phyloP scores from a whole-genome alignment of 2,329 filamentous ascomycete species.

The Cercospora berteroae region DNA sequence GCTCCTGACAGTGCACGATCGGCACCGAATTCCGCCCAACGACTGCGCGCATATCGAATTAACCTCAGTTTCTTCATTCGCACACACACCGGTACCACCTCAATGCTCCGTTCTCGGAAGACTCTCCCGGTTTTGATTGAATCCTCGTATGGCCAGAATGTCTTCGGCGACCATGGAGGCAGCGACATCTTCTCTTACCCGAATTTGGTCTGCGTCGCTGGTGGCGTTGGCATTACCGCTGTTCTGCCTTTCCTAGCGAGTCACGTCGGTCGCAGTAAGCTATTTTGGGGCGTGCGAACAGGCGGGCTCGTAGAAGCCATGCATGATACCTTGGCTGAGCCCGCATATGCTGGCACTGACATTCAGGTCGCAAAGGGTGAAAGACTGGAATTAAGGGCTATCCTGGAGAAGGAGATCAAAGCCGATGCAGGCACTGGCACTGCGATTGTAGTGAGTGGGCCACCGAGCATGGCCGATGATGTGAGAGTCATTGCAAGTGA shows the following conservation, averaged over 20 bases:
- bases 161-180: conserved; percentile 2
- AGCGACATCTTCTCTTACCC: conserved; percentile 1
- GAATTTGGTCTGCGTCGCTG: conserved; percentile 45
- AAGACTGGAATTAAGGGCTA: conserved; percentile 36
- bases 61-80: conserved; percentile 42
- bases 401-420: conserved; percentile 37
- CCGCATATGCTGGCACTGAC: conserved; percentile 38
- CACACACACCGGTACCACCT: conserved; percentile 40
- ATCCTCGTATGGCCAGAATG: conserved; percentile 38
- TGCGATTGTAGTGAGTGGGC: conserved; percentile 46
- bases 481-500: conserved; percentile 31
- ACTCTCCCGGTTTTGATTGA: conserved; percentile 39
- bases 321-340: conserved; percentile 1
- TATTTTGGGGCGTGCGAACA: conserved; percentile 40
- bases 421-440: conserved; percentile 33
- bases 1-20: background rate
- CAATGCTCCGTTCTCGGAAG: conserved; percentile 26
- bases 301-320: conserved; percentile 31
- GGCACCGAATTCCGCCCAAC: background rate
- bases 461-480: conserved; percentile 44
- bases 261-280: conserved; percentile 39
- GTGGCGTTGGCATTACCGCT: conserved; percentile 52
- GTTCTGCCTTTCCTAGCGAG: conserved; percentile 39
- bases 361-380: conserved; percentile 38
- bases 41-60: background rate